Evolutionary conservation across 306 rosid species (phyloP).

Genomic region (Lathyrus aphaca): DNA sequence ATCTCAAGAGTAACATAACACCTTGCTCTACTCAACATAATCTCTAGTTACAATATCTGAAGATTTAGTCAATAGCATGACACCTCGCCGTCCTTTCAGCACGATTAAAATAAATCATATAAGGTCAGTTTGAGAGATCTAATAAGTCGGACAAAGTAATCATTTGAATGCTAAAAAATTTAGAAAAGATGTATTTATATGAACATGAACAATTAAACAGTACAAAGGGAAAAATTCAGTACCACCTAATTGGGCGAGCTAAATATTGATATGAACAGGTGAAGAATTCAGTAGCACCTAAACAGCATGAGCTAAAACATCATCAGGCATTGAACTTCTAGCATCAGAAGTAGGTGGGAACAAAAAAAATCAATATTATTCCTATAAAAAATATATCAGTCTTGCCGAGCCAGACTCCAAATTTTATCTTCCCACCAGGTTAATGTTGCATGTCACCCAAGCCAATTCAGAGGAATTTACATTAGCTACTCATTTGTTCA

Average conservation of each 20-base stretch:
- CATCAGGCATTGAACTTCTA: conserved; percentile 42
- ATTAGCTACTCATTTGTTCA: conserved; percentile 50
- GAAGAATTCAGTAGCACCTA: conserved; percentile 49
- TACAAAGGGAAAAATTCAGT: conserved; percentile 38
- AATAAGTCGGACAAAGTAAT: conserved; percentile 28
- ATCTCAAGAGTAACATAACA: too few species aligned
- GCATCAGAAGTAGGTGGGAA: conserved; percentile 59
- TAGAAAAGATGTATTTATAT: conserved; percentile 36
- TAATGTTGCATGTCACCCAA: conserved; percentile 56
- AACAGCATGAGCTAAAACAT: conserved; percentile 48
- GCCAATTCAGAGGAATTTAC: conserved; percentile 58
- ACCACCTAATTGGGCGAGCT: conserved; percentile 45
- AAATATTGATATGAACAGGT: conserved; percentile 56
- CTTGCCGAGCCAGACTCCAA: conserved; percentile 56
- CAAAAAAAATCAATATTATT: conserved; percentile 59
- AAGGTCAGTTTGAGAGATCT: conserved; percentile 1
- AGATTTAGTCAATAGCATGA: conserved; percentile 19
- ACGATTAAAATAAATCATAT: conserved; percentile 34
- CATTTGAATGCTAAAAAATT: conserved; percentile 36
- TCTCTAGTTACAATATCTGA: neutral
- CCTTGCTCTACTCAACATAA: too few species aligned
- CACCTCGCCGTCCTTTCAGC: conserved; percentile 3
- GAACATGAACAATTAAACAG: conserved; percentile 49
- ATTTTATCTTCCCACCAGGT: conserved; percentile 71
- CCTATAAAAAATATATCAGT: conserved; percentile 46